Conservation (phyloP, 2,329 filamentous ascomycete species). For the Elsinoe australis region DNA sequence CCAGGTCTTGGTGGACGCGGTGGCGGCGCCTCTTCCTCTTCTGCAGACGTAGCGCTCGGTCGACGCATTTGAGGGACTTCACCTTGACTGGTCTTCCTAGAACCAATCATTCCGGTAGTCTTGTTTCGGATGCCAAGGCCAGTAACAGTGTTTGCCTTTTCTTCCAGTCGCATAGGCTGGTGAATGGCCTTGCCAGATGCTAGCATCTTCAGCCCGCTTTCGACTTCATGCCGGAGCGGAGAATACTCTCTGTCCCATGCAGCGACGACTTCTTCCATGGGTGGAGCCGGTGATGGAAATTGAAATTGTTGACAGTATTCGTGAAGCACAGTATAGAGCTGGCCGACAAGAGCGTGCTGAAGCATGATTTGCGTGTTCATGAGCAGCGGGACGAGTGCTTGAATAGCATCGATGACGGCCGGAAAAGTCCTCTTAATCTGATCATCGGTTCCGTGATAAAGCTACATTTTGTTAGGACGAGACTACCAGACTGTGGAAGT, state of each 20-base stretch:
- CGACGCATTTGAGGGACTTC: slow-evolving; percentile 15
- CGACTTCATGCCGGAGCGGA: slow-evolving; percentile 57
- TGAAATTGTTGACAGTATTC: slow-evolving; percentile 61
- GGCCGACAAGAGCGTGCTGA: slow-evolving; percentile 67
- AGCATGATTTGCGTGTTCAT: slow-evolving; percentile 64
- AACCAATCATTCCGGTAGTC: slow-evolving; percentile 16
- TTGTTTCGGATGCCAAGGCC: slow-evolving; percentile 41
- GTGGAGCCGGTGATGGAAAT: slow-evolving; percentile 64
- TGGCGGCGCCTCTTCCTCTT: slow-evolving; percentile 29
- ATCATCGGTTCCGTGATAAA: slow-evolving; percentile 67
- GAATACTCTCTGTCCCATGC: slow-evolving; percentile 58
- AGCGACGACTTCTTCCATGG: slow-evolving; percentile 62
- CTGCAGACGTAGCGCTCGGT: slow-evolving; percentile 18
- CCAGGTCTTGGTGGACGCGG: slow-evolving; percentile 30
- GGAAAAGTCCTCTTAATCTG: slow-evolving; percentile 65
- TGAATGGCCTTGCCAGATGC: slow-evolving; percentile 60
- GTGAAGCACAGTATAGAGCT: slow-evolving; percentile 71
- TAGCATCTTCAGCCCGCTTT: slow-evolving; percentile 54
- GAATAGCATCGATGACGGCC: slow-evolving; percentile 60
- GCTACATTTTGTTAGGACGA: too few relatives aligned
- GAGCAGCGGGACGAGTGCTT: slow-evolving; percentile 66
- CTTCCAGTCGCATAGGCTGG: slow-evolving; percentile 45
- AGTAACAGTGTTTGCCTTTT: slow-evolving; percentile 39
- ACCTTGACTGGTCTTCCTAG: slow-evolving; percentile 18
- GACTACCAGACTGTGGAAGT: too few relatives aligned